These are phyloP conservation scores for Saccharum spontaneum DNA, from an alignment of 176 grass and related monocot genomes.

Conservation along the genomic window DNA sequence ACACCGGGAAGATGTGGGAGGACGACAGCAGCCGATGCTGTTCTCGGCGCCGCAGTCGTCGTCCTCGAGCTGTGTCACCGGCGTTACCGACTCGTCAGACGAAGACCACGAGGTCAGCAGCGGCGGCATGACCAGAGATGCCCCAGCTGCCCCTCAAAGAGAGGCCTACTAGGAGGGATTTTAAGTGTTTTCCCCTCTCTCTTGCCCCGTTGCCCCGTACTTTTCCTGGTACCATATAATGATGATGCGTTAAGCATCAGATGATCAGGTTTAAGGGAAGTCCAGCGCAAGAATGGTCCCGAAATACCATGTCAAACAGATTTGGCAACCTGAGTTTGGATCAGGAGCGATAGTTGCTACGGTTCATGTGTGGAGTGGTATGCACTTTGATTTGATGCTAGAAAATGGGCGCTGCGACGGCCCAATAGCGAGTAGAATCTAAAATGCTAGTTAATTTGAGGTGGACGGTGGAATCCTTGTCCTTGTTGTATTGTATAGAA, in stretches of 20 bases:
- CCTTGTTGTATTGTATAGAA: too few relatives aligned
- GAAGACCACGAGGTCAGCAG: constrained; percentile 64
- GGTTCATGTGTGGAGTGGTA: background rate
- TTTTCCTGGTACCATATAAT: constrained; percentile 20
- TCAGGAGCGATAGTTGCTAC: background rate
- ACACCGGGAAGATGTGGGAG: background rate
- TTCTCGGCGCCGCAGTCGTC: constrained; percentile 28
- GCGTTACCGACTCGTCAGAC: constrained; percentile 41
- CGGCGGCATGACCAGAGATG: background rate
- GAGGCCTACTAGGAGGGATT: background rate
- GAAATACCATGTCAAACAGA: background rate
- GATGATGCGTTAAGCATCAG: background rate
- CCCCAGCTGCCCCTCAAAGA: constrained; percentile 17
- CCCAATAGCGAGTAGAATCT: background rate
- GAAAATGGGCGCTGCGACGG: background rate
- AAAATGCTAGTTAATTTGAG: background rate
- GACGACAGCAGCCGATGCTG: background rate
- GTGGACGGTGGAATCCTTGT: too few relatives aligned
- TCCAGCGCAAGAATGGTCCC: background rate
- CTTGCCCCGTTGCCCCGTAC: background rate
- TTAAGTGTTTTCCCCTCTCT: background rate
- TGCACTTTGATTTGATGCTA: background rate
- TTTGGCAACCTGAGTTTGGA: constrained; percentile 20
- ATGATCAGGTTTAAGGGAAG: constrained; percentile 4
- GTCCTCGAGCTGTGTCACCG: constrained; percentile 61